Conservation (phyloP, 306 rosid genomes). For the Cucumis cinereus region DNA sequence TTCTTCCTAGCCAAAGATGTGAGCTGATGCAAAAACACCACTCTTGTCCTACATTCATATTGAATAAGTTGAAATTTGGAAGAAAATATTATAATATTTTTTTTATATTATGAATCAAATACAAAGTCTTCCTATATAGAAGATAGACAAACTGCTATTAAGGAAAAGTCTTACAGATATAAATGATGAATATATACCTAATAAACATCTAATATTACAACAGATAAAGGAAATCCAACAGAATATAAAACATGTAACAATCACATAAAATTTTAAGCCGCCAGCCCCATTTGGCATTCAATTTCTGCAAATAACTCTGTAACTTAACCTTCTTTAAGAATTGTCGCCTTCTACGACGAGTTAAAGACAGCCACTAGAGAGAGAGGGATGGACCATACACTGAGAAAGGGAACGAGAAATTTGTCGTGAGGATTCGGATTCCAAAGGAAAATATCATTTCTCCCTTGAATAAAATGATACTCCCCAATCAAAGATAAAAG, state of each 20-base stretch:
- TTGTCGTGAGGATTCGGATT: neutral
- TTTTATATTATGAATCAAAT: no score
- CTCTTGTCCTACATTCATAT: constrained; percentile 37
- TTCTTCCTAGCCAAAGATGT: constrained; percentile 56
- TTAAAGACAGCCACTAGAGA: neutral
- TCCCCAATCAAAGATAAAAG: neutral
- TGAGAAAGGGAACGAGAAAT: neutral
- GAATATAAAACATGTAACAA: neutral
- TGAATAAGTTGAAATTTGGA: neutral
- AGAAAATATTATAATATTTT: no score
- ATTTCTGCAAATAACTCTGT: neutral
- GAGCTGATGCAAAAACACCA: constrained; percentile 55
- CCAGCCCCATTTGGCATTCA: no score
- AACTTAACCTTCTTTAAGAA: neutral
- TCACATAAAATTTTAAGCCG: neutral
- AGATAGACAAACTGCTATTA: no score
- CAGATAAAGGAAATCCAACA: no score
- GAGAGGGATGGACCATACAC: neutral
- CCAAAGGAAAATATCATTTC: neutral
- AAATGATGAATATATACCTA: no score
- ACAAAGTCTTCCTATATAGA: no score
- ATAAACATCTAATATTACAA: no score
- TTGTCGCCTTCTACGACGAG: neutral
- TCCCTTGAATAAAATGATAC: neutral
- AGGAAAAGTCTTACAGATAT: no score